Conservation (phyloP, 306 rosid species). For the Mimosa pudica region DNA sequence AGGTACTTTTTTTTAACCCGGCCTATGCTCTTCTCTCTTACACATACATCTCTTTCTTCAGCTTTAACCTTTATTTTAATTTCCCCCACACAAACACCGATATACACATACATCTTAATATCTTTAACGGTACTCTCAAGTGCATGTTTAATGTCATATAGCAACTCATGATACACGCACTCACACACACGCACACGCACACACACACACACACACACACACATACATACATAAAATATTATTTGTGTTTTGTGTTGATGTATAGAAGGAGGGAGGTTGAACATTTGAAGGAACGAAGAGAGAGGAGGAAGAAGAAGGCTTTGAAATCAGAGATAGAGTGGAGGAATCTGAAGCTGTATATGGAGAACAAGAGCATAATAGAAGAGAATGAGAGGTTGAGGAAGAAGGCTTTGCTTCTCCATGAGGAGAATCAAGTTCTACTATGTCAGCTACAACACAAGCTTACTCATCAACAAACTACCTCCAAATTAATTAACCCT, state of each 20-base stretch:
- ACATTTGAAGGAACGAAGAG: slow-evolving; percentile 34
- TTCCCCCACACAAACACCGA: too few species aligned
- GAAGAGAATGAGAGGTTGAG: slow-evolving; percentile 79
- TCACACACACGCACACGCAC: too few species aligned
- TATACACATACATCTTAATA: too few species aligned
- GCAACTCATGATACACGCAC: neutral
- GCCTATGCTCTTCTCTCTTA: neutral
- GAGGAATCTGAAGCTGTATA: slow-evolving; percentile 65
- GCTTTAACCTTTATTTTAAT: too few species aligned
- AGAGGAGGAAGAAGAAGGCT: slow-evolving; percentile 23
- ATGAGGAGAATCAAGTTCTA: slow-evolving; percentile 69
- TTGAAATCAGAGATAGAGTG: slow-evolving; percentile 55
- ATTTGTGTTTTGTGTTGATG: neutral
- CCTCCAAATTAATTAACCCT: slow-evolving; percentile 4
- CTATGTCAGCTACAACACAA: slow-evolving; percentile 59
- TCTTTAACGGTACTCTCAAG: neutral
- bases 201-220: too few species aligned
- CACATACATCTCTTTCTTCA: neutral
- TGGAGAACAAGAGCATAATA: slow-evolving; percentile 67
- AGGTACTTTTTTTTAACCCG: slow-evolving; percentile 43
- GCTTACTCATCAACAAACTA: slow-evolving; percentile 33
- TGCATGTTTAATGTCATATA: neutral
- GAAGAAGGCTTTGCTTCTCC: slow-evolving; percentile 74
- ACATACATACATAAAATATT: neutral
- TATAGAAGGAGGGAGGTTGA: slow-evolving; percentile 53